Evolutionary conservation across 2,329 filamentous ascomycete species (phyloP), one percentile per base, ranked within the genome.

Genomic region (Alternaria brassicae): DNA sequence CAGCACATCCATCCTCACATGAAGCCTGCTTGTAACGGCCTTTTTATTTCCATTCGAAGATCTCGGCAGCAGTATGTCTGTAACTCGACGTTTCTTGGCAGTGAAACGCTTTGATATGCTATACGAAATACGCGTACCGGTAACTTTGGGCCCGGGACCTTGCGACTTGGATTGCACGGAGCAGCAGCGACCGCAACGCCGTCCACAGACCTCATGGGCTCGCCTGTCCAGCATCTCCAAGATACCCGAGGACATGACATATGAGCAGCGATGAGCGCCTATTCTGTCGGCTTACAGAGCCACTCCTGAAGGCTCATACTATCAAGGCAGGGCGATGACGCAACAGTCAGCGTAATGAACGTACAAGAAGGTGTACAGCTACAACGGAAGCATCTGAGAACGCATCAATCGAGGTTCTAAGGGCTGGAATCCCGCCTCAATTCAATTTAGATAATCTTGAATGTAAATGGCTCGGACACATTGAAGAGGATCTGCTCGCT

Each of bases 11-110:
- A 81, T 80, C 1, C 60, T 56, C 19, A 82, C 50, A 55, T 80
- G 77, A 13, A 82, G 80, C 1, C 80, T 79, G 1, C 65, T 72
- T 0, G 71, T 63, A 5, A 78, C 71, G 0, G 81, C 82, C 50
- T 70, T 76, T 66, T 82, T 83, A 1, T 69, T 78, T 0, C 66
- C 72, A 4, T 63, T 62, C 0, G 62, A 63, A 2, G 57, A 59
- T 0, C 79, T 79, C 1, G 64, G 77, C 21, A 77, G 72, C 1
- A 66, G 63, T 1, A 82, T 58, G 54, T 82, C 69, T 7, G 44
- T 12, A 6, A 27, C 5, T 17, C 23, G 44, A 47, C 21, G 7
- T 12, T 34, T 13, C 9, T 21, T 40, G 34, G 25, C 27, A 32
- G 44, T 23, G 30, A 15, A 19, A 21, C 17, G 8, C 13, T 21